Base-by-base conservation (phyloP, 2,329 filamentous ascomycete genomes). In the Ascocoryne sarcoides region DNA sequence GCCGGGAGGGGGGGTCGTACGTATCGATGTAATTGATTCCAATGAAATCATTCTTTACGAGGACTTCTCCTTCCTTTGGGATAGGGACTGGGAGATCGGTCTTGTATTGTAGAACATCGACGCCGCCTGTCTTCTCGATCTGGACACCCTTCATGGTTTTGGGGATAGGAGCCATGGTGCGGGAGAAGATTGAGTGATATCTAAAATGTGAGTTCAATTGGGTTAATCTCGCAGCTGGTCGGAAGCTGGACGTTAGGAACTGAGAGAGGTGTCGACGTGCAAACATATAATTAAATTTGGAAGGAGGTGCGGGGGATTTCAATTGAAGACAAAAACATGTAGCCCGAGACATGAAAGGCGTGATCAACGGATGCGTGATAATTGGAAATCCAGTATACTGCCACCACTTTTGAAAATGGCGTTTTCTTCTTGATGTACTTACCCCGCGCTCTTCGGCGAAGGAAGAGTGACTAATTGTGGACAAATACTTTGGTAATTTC, bases 21-120 rank as follows among this genome's bases (percentile, higher is more conserved):
- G 68, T 94, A 63, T 95, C 89, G 56, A 95, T 93, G 65, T 75
- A 95, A 65, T 95, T 95, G 46, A 95, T 68, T 44, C 88, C 89
- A 36, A 82, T 71, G 59, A 75, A 84, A 48, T 81, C 76, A 62
- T 94, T 94, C 63, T 82, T 83, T 43, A 95, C 75, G 3, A 95
- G 73, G 16, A 95, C 63, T 51, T 94, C 71, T 43, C 78, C 80
- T n/a, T 80, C 75, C 26, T 75, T 67, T 2, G 73, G 75, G 36
- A 70, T 65, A 0, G 87, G 85, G 1, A 94, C 75, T 4, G 82
- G 79, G 3, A 87, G 60, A 56, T 86, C 76, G 14, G 76, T 76
- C 55, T 73, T 81, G 62, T 82, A 78, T 55, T 87, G 67, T 15
- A 90, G 66, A 16, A 86, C 82, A 32, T 87, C 82, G 1, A 73